These are phyloP conservation scores for Fomitopsis serialis DNA, from an alignment of 768 basidiomycete genomes.

Conservation along the genomic window DNA sequence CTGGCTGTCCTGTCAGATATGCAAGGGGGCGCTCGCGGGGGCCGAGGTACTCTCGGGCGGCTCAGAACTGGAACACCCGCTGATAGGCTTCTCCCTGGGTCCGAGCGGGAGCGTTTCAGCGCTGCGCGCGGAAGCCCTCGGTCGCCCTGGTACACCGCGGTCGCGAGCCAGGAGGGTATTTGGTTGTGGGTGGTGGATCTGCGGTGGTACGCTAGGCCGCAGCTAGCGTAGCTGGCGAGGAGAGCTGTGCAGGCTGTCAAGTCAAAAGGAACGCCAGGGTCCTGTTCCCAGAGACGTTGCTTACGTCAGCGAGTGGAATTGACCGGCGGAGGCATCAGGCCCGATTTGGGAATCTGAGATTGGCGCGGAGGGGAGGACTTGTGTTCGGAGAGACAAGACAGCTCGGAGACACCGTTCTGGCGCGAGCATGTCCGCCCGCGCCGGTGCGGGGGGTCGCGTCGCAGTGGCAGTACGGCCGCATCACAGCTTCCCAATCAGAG, in stretches of 20 bases:
- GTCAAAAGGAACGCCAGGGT: too few relatives aligned
- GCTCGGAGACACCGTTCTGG: not conserved
- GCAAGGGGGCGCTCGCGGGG: not conserved
- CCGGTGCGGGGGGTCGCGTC: not conserved
- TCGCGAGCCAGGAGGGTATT: too few relatives aligned
- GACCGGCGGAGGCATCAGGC: not conserved
- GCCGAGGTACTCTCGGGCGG: not conserved
- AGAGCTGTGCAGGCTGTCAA: not conserved
- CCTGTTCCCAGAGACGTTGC: not conserved
- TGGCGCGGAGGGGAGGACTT: not conserved
- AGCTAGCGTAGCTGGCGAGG: too few relatives aligned
- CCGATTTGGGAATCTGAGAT: slow-evolving; percentile 1
- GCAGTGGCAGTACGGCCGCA: slow-evolving; percentile 4
- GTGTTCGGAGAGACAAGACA: not conserved
- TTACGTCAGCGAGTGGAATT: not conserved
- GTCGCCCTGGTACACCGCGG: too few relatives aligned
- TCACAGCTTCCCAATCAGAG: slow-evolving; percentile 2
- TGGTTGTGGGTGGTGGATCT: too few relatives aligned
- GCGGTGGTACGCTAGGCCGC: too few relatives aligned
- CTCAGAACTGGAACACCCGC: not conserved
- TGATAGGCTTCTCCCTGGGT: not conserved
- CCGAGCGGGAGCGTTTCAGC: not conserved
- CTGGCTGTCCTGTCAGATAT: not conserved
- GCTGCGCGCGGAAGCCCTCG: not conserved
- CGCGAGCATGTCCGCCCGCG: not conserved